Conservation (phyloP, 129 eudicot species). For the Pseudognaphalium luteoalbum region DNA sequence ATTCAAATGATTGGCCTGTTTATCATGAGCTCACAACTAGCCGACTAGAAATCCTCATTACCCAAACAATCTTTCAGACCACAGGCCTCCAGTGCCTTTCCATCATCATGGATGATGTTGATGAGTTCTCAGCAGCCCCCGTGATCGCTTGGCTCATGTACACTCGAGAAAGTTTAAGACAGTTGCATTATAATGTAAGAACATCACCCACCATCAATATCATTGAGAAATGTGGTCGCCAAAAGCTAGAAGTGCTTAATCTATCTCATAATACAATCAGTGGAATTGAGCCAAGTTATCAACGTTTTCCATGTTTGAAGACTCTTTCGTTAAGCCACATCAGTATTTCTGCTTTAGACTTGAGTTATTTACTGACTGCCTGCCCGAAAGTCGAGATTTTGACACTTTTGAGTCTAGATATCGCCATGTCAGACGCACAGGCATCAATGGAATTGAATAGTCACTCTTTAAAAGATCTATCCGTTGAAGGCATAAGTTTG, state of each 20-base stretch:
- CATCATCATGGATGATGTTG: conserved; percentile 86
- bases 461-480: conserved; percentile 59
- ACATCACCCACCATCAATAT: conserved; percentile 70
- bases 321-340: conserved; percentile 72
- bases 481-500: conserved; percentile 77
- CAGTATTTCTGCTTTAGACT: conserved; percentile 76
- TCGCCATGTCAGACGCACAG: conserved; percentile 89
- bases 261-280: conserved; percentile 73
- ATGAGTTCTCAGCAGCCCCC: conserved; percentile 89
- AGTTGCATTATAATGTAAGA: conserved; percentile 71
- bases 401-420: conserved; percentile 65
- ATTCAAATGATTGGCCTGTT: conserved; percentile 80
- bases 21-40: conserved; percentile 69
- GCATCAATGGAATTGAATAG: conserved; percentile 74
- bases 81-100: conserved; percentile 67
- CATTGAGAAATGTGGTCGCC: conserved; percentile 81
- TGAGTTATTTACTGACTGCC: conserved; percentile 71
- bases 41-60: conserved; percentile 72
- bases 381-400: conserved; percentile 81
- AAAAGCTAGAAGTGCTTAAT: conserved; percentile 61
- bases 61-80: conserved; percentile 84
- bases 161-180: conserved; percentile 70
- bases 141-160: conserved; percentile 97
- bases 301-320: conserved; percentile 70
- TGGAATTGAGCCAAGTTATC: conserved; percentile 82